Conservation (phyloP, 208 protist genomes). For the Crithidia mellificae region DNA sequence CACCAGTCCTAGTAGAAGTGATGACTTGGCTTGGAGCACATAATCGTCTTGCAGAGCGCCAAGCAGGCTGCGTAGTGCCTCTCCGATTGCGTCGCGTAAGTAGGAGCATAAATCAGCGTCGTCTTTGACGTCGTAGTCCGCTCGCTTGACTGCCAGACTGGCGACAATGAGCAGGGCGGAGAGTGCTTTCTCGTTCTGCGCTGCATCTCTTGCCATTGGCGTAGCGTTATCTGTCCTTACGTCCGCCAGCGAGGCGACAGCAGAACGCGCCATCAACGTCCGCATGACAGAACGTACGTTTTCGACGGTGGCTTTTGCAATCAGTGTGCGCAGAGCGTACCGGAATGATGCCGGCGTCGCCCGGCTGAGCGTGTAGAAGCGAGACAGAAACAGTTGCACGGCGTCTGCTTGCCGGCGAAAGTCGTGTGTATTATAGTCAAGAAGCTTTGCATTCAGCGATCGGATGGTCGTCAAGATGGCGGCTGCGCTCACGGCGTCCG, state of each 20-base stretch:
- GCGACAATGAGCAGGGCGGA: slow-evolving; percentile 15
- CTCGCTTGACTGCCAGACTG: slow-evolving; percentile 9
- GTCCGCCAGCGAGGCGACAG: background rate
- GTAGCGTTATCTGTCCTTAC: background rate
- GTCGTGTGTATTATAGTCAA: slow-evolving; percentile 10
- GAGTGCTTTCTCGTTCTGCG: slow-evolving; percentile 5
- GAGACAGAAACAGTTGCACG: slow-evolving; percentile 27
- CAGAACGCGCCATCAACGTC: slow-evolving; percentile 10
- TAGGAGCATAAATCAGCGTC: slow-evolving; percentile 1
- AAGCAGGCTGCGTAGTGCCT: slow-evolving; percentile 13
- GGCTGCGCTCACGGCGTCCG: slow-evolving; percentile 16
- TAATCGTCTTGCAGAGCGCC: slow-evolving; percentile 12
- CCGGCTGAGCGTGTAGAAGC: slow-evolving; percentile 23
- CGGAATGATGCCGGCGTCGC: slow-evolving; percentile 23
- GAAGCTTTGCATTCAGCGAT: slow-evolving; percentile 21
- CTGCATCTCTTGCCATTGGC: background rate
- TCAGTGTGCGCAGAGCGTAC: slow-evolving; percentile 19
- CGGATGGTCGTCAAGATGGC: slow-evolving; percentile 18
- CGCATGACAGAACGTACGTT: slow-evolving; percentile 18
- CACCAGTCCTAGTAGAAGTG: slow-evolving; percentile 14
- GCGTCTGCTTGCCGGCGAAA: slow-evolving; percentile 5
- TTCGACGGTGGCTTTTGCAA: background rate
- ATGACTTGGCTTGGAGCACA: background rate
- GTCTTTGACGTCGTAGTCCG: slow-evolving; percentile 14
- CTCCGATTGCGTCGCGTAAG: background rate